These are phyloP conservation scores for Rhynchospora breviuscula DNA, from an alignment of 176 grass and related monocot genomes.

Conservation along the genomic window DNA sequence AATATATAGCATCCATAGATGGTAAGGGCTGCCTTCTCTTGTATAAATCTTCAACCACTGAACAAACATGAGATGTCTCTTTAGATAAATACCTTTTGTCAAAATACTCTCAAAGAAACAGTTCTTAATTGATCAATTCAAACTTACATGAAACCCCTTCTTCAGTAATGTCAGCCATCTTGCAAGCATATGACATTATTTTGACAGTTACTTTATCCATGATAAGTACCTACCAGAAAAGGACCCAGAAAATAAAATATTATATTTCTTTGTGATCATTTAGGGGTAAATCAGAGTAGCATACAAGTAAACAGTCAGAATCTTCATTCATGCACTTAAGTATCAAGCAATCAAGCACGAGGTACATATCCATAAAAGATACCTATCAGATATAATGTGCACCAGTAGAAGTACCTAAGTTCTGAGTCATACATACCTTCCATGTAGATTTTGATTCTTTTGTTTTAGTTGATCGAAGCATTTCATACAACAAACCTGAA, in stretches of 20 bases:
- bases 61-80: slow-evolving; percentile 22
- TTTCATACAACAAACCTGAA: slow-evolving; percentile 63
- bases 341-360: neutral
- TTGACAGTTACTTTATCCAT: slow-evolving; percentile 89
- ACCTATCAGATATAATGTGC: neutral
- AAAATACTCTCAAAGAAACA: slow-evolving; percentile 19
- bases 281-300: neutral
- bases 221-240: slow-evolving; percentile 66
- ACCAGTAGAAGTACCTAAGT: neutral
- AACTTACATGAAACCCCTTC: slow-evolving; percentile 86
- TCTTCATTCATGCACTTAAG: neutral
- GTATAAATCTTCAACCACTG: slow-evolving; percentile 98
- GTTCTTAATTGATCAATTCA: slow-evolving; percentile 4
- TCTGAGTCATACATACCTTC: slow-evolving; percentile 54
- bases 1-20: slow-evolving; percentile 97
- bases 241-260: neutral
- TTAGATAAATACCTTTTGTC: slow-evolving; percentile 25
- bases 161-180: slow-evolving; percentile 81
- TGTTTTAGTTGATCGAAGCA: slow-evolving; percentile 52
- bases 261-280: neutral
- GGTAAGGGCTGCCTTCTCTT: slow-evolving; percentile 94
- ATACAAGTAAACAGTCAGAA: neutral
- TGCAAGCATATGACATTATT: slow-evolving; percentile 73
- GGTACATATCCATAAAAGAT: neutral
- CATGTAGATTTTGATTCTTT: slow-evolving; percentile 58